Percentiles rank a stretch among this genome's conserved stretches.
Conservation (phyloP, 495 filamentous ascomycete species). For the Hypoxylon lenormandii region DNA sequence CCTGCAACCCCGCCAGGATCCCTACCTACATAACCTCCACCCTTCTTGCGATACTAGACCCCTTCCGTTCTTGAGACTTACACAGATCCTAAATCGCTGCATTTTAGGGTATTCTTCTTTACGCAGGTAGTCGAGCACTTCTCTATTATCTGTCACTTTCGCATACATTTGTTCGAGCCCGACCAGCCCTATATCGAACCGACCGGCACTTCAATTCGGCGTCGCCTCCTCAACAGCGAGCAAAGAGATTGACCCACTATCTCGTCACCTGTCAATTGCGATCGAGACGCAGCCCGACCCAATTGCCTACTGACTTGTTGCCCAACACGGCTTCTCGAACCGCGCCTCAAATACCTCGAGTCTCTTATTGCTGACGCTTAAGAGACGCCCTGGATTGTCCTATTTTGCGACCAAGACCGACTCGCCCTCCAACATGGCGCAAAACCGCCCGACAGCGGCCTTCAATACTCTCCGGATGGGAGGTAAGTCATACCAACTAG, state of each 20-base stretch:
- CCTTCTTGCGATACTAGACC: slow-evolving; percentile 45
- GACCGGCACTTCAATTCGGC: slow-evolving; percentile 43
- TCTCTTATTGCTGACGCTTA: slow-evolving; percentile 51
- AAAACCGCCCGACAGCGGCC: slow-evolving; percentile 63
- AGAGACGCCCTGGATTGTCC: slow-evolving; percentile 49
- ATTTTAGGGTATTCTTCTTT: slow-evolving; percentile 31
- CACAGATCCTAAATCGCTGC: slow-evolving; percentile 40
- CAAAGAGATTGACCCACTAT: slow-evolving; percentile 41
- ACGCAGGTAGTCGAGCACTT: slow-evolving; percentile 10
- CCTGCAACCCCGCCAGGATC: slow-evolving; percentile 52
- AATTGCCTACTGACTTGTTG: slow-evolving; percentile 54
- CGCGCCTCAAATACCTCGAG: slow-evolving; percentile 46
- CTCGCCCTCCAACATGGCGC: slow-evolving; percentile 58
- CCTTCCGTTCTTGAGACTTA: slow-evolving; percentile 36
- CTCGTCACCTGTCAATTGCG: slow-evolving; percentile 49
- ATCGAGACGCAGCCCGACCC: slow-evolving; percentile 45
- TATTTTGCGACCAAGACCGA: slow-evolving; percentile 46
- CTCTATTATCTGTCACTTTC: slow-evolving; percentile 6
- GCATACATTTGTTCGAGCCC: slow-evolving; percentile 9
- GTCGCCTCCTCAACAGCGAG: slow-evolving; percentile 31
- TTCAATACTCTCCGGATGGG: slow-evolving; percentile 68
- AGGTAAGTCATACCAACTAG: slow-evolving; percentile 57
- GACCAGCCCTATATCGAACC: slow-evolving; percentile 24
- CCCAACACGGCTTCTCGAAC: slow-evolving; percentile 62
- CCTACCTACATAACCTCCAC: slow-evolving; percentile 52